phyloP scores from a whole-genome alignment of 2,329 filamentous ascomycete species.

The Pseudonectria foliicola region DNA sequence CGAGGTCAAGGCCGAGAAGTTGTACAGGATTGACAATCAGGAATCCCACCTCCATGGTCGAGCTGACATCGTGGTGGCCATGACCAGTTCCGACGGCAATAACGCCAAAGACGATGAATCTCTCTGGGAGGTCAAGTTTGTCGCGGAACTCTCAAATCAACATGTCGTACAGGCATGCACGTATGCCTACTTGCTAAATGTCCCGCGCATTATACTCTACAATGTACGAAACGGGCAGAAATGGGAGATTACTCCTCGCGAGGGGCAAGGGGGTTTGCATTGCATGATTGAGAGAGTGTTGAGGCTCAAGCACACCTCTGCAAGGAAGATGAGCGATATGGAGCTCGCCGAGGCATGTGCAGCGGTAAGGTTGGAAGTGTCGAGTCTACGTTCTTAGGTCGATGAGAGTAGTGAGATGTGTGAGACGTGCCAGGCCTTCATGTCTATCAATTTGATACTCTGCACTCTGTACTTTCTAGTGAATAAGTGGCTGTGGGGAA shows the following conservation, averaged over 20 bases:
- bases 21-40: neutral
- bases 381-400: neutral
- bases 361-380: conserved; percentile 4
- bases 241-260: conserved; percentile 9
- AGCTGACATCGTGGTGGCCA: conserved; percentile 8
- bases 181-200: conserved; percentile 18
- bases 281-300: conserved; percentile 13
- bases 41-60: conserved; percentile 4
- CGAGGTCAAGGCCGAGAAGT: conserved; percentile 1
- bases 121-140: conserved; percentile 27
- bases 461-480: too few relatives aligned
- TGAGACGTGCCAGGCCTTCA: too few relatives aligned
- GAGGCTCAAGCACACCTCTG: conserved; percentile 12
- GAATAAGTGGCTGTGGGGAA: too few relatives aligned
- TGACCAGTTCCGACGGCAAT: neutral
- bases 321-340: conserved; percentile 1
- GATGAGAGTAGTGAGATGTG: too few relatives aligned
- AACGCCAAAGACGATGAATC: neutral
- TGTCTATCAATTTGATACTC: too few relatives aligned
- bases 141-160: conserved; percentile 16
- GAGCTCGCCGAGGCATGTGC: conserved; percentile 9
- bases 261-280: conserved; percentile 5
- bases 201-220: conserved; percentile 18
- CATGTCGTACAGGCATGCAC: conserved; percentile 20
- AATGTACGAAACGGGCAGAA: conserved; percentile 23